Percentiles rank a stretch among this genome's conserved stretches.
These are phyloP conservation scores for Lipomyces yamadae DNA, from an alignment of 805 yeast species.

Conservation along the genomic window DNA sequence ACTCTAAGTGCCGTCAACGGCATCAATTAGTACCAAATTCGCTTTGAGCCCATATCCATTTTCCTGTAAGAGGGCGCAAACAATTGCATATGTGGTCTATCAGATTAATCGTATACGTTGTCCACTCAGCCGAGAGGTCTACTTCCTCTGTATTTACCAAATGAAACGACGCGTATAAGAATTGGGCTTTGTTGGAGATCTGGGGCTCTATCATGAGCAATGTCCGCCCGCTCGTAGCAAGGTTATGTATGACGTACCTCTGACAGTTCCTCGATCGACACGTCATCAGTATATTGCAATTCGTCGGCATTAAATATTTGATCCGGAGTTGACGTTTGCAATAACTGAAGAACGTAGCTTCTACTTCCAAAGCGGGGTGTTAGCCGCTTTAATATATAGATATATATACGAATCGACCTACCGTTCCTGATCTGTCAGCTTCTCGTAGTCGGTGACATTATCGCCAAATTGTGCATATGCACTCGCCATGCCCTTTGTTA, in stretches of 20 bases:
- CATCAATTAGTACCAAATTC: slow-evolving; percentile 12
- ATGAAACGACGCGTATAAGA: slow-evolving; percentile 1
- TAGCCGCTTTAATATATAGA: background rate
- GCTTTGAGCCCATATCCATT: slow-evolving; percentile 26
- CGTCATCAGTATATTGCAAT: background rate
- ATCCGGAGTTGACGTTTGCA: slow-evolving; percentile 2
- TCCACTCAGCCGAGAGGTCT: slow-evolving; percentile 7
- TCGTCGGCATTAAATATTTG: background rate
- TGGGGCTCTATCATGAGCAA: background rate
- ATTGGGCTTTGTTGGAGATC: slow-evolving; percentile 2
- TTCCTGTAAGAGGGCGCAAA: slow-evolving; percentile 23
- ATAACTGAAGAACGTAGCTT: background rate
- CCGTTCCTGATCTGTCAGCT: slow-evolving; percentile 1
- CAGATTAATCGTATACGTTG: slow-evolving; percentile 1
- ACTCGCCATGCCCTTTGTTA: background rate
- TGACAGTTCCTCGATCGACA: slow-evolving; percentile 3
- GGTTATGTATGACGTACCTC: background rate
- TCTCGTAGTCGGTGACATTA: background rate
- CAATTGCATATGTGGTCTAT: slow-evolving; percentile 4
- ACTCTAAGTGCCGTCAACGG: background rate
- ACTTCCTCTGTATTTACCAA: slow-evolving; percentile 1
- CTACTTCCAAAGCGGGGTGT: background rate
- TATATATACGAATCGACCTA: background rate
- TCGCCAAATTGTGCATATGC: slow-evolving; percentile 1
- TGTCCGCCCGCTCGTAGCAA: background rate